Evolutionary conservation across 129 eudicot species (phyloP).

Genomic region (Calendula officinalis): DNA sequence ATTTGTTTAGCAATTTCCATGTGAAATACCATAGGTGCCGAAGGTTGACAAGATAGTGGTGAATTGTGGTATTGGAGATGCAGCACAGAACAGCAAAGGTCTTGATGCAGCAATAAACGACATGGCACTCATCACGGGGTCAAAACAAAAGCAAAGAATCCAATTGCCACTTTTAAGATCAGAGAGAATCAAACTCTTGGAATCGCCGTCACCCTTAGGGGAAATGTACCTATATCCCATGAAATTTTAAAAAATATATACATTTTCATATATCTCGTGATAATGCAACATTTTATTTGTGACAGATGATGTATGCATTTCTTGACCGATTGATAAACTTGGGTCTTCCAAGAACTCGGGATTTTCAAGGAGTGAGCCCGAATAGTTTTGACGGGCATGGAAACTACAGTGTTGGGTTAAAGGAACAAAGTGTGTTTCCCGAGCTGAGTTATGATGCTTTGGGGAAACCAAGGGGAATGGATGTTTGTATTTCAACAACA

Average conservation of each 20-base stretch:
- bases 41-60: constrained; percentile 73
- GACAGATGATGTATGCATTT: constrained; percentile 76
- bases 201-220: constrained; percentile 76
- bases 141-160: constrained; percentile 75
- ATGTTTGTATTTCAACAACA: constrained; percentile 70
- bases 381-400: constrained; percentile 91
- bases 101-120: constrained; percentile 75
- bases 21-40: constrained; percentile 52
- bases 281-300: neutral
- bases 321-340: constrained; percentile 78
- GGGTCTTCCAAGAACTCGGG: constrained; percentile 83
- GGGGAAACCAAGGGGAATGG: constrained; percentile 85
- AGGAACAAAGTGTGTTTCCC: constrained; percentile 79
- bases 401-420: constrained; percentile 69
- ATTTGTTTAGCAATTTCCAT: neutral
- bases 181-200: constrained; percentile 72
- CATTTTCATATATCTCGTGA: no score
- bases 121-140: constrained; percentile 80
- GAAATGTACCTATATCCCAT: constrained; percentile 47
- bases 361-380: constrained; percentile 85
- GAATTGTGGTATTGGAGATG: constrained; percentile 94
- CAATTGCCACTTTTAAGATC: constrained; percentile 83
- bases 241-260: neutral
- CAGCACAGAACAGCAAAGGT: constrained; percentile 78
- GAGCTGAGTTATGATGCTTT: constrained; percentile 61